These are phyloP conservation scores for Ganoderma leucocontextum DNA, from an alignment of 1,284 basidiomycete genomes.

Conservation along the genomic window DNA sequence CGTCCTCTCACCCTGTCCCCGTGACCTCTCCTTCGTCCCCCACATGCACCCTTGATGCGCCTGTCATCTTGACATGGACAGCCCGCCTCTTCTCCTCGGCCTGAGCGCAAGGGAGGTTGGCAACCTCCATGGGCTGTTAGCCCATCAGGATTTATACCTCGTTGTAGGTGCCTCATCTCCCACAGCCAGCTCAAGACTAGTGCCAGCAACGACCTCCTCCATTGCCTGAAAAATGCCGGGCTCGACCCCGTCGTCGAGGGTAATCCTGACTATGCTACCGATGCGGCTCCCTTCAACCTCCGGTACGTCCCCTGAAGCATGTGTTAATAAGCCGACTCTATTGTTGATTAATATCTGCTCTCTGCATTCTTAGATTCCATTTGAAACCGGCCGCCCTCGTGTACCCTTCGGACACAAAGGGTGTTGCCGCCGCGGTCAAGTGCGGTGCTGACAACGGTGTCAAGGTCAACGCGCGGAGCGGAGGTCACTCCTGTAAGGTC, in stretches of 20 bases:
- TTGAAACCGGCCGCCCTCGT: slow-evolving; percentile 15
- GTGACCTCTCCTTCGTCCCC: no score
- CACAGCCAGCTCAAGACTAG: slow-evolving; percentile 11
- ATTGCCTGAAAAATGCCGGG: slow-evolving; percentile 14
- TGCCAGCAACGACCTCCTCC: slow-evolving; percentile 1
- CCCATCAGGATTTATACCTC: no score
- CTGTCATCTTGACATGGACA: no score
- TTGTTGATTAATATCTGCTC: background rate
- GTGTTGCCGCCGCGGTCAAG: slow-evolving; percentile 15
- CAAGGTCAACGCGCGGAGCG: slow-evolving; percentile 22
- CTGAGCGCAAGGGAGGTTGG: no score
- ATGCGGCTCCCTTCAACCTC: slow-evolving; percentile 17
- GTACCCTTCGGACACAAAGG: slow-evolving; percentile 8
- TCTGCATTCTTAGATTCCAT: background rate
- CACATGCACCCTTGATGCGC: no score
- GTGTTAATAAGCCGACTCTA: background rate
- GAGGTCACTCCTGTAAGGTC: slow-evolving; percentile 18
- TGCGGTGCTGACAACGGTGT: slow-evolving; percentile 9
- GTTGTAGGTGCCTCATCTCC: no score
- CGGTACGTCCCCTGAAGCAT: slow-evolving; percentile 6
- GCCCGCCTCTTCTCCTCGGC: no score
- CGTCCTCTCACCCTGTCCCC: no score
- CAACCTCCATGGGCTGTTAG: no score
- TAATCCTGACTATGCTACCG: slow-evolving; percentile 10
- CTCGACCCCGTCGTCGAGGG: slow-evolving; percentile 18